Evolutionary conservation across 306 rosid genomes (phyloP).

Genomic region (Canavalia gladiata): DNA sequence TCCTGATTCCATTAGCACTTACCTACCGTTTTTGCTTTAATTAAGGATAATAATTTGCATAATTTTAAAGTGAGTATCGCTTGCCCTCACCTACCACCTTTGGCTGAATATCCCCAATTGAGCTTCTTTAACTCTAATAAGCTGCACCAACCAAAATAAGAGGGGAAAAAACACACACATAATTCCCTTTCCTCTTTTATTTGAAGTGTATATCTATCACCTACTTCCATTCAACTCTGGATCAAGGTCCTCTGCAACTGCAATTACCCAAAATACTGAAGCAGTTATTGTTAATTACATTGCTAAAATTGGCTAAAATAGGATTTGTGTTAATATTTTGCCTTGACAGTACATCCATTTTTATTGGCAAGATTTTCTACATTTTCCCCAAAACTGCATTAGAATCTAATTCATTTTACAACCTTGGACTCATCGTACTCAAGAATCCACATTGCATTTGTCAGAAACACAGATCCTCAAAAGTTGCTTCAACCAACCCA

Average conservation of each 20-base stretch:
- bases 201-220: neutral
- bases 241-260: neutral
- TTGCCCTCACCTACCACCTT: conserved; percentile 46
- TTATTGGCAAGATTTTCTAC: neutral
- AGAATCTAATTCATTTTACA: neutral
- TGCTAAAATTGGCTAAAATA: neutral
- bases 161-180: neutral
- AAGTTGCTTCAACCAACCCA: conserved; percentile 29
- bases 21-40: conserved; percentile 24
- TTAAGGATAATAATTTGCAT: conserved; percentile 38
- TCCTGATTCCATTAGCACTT: neutral
- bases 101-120: conserved; percentile 15
- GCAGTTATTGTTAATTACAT: neutral
- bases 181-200: neutral
- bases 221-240: neutral
- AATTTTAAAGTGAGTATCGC: neutral
- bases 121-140: conserved; percentile 2
- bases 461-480: conserved; percentile 26
- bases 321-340: neutral
- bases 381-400: neutral
- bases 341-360: neutral
- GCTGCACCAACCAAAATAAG: neutral
- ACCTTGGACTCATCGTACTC: neutral
- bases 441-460: conserved; percentile 1
- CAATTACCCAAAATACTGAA: neutral